Percentiles rank a stretch among this genome's conserved stretches.
Conservation (phyloP, 1,139 yeast species). For the Yamadazyma sp. region DNA sequence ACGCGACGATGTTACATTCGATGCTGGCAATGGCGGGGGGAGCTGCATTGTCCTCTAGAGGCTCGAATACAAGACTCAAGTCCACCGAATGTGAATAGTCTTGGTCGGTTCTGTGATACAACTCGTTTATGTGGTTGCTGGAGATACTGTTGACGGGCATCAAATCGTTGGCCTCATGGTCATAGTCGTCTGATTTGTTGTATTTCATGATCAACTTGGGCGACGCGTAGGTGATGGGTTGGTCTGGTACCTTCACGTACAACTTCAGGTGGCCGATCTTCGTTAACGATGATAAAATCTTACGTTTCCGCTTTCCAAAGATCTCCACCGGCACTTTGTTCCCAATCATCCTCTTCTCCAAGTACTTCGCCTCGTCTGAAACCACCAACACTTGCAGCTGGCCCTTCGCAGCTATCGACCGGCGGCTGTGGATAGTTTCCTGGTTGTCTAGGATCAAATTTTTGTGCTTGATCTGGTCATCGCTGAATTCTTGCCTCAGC, state of each 20-base stretch:
- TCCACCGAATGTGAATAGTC: constrained; percentile 26
- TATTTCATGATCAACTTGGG: constrained; percentile 41
- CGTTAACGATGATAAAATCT: constrained; percentile 33
- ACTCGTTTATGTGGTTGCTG: constrained; percentile 27
- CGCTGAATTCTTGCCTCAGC: constrained; percentile 26
- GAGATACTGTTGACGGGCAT: constrained; percentile 21
- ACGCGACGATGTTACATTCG: constrained; percentile 39
- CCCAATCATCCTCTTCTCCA: constrained; percentile 31
- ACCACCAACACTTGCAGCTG: constrained; percentile 2
- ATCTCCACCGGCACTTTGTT: constrained; percentile 22
- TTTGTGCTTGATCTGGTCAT: constrained; percentile 34
- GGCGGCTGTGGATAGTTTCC: constrained; percentile 10
- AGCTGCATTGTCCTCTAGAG: constrained; percentile 19
- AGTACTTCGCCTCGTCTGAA: constrained; percentile 18
- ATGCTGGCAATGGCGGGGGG: constrained; percentile 37
- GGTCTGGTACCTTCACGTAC: constrained; percentile 34
- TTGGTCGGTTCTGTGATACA: constrained; percentile 31
- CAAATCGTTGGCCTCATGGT: constrained; percentile 13
- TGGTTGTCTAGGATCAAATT: constrained; percentile 23
- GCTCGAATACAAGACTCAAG: constrained; percentile 25
- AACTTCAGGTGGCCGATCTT: constrained; percentile 38
- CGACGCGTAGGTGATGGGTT: constrained; percentile 37
- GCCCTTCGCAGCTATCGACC: constrained; percentile 14
- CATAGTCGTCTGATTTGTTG: constrained; percentile 20
- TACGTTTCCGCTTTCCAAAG: constrained; percentile 41